Conservation (phyloP, 768 basidiomycete genomes). For the Mycena latifolia region DNA sequence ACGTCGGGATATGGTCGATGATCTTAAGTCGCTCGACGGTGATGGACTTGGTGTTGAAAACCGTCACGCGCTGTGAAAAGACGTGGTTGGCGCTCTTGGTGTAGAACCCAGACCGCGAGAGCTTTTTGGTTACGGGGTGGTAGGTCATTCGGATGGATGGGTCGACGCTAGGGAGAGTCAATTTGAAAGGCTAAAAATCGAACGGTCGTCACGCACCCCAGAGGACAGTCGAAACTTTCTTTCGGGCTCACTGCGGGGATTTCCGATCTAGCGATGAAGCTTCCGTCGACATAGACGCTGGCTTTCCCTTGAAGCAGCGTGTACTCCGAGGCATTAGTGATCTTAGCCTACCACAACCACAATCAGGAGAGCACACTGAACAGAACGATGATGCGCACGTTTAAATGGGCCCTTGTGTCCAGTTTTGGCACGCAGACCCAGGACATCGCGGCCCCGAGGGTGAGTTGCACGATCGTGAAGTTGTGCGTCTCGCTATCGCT, state of each 20-base stretch:
- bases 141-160: conserved; percentile 56
- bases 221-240: conserved; percentile 59
- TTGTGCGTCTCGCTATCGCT: conserved; percentile 55
- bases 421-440: conserved; percentile 57
- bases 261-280: conserved; percentile 63
- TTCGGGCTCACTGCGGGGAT: conserved; percentile 57
- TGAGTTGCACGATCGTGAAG: conserved; percentile 54
- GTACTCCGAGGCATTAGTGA: conserved; percentile 68
- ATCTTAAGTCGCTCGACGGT: conserved; percentile 40
- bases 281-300: conserved; percentile 68
- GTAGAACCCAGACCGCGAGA: conserved; percentile 49
- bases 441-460: no score
- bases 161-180: no score
- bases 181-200: no score
- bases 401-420: conserved; percentile 53
- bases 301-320: conserved; percentile 62
- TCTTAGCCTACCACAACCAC: conserved; percentile 50
- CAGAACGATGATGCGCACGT: conserved; percentile 43
- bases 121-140: conserved; percentile 52
- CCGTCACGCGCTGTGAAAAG: conserved; percentile 53
- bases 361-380: not conserved
- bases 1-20: conserved; percentile 53
- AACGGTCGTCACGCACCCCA: no score
- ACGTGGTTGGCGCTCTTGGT: conserved; percentile 46
- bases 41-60: conserved; percentile 52